Evolutionary conservation across 1,284 basidiomycete species (phyloP), one percentile per base, ranked within the genome.

Genomic region (Ganoderma leucocontextum): DNA sequence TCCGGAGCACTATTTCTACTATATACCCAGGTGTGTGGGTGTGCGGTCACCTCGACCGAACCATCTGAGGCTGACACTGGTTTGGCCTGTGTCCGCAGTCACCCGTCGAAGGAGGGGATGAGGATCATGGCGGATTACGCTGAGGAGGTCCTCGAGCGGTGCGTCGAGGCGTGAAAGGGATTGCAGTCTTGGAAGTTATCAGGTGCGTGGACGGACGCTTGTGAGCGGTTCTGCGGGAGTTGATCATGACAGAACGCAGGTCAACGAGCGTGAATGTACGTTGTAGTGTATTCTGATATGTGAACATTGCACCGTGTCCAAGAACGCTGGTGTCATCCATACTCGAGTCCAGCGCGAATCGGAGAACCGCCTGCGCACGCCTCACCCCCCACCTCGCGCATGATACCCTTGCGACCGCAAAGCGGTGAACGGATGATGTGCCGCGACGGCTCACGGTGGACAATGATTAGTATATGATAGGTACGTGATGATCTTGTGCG

Each of bases 101-200:
- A 82, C 65, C 84, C 84, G 1, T 82, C 83, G 44, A 80, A 77
- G 39, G 82, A 77, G 65, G 83, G 81, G 0, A 81, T 82, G 67
- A 74, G 79, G 60, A 81, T 86, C 64, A 85, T 87, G 80, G 84
- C 84, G 8, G 81, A 83, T 53, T 87, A 85, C 62, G 84, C 85
- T 5, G 74, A 79, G 39, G 78, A 83, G 66, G 86, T 85, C 4
- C 44, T 75, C n/a, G 47, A 29, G 4, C 52, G 64, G 19, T 74
- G 73, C 58, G 65, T 59, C 0, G 64, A 61, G 42, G 47, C n/a
- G 57, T 63, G 44, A 62, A 36, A 49, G 0, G 8, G n/a, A n/a
- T n/a, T n/a, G n/a, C n/a, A n/a, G n/a, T n/a, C n/a, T 25, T 35
- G 29, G 33, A 9, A 55, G 15, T 33, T 19, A 6, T 35, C 35